Conservation (phyloP, 441 rosid species). For the Brassica hybrid region DNA sequence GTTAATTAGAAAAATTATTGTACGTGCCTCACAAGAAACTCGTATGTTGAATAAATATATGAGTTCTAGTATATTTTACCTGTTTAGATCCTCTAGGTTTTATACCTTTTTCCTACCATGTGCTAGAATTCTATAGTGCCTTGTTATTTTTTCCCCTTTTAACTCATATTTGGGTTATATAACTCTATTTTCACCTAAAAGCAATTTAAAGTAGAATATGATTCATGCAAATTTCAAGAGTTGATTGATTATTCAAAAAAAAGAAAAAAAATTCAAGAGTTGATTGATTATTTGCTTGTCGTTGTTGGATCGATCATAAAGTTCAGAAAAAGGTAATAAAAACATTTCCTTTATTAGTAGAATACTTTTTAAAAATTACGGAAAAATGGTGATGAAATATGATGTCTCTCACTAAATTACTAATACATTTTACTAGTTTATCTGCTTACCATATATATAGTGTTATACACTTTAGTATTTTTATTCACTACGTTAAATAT, state of each 20-base stretch:
- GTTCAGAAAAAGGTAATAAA: not conserved
- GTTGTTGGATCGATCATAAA: not conserved
- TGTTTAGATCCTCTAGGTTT: not conserved
- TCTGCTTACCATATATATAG: not conserved
- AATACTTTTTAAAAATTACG: not conserved
- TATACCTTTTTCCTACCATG: not conserved
- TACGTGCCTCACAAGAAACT: constrained; percentile 23
- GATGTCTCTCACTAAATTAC: constrained; percentile 1
- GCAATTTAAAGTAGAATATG: not conserved
- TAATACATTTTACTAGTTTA: not conserved
- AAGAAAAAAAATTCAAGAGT: not conserved
- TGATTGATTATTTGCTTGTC: not conserved
- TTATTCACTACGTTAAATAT: not conserved
- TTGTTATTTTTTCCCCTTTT: not conserved
- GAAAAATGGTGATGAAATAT: not conserved
- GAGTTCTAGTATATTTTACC: not conserved
- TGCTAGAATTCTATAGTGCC: not conserved
- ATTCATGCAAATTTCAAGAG: not conserved
- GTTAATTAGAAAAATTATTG: too few relatives aligned
- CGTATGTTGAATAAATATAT: constrained; percentile 2
- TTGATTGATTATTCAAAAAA: not conserved
- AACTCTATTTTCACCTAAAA: not conserved
- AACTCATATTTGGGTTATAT: not conserved
- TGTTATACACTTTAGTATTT: not conserved
- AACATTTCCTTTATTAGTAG: not conserved